Evolutionary conservation across 2,329 filamentous ascomycete species (phyloP).

Genomic region (Aspergillus candidus): DNA sequence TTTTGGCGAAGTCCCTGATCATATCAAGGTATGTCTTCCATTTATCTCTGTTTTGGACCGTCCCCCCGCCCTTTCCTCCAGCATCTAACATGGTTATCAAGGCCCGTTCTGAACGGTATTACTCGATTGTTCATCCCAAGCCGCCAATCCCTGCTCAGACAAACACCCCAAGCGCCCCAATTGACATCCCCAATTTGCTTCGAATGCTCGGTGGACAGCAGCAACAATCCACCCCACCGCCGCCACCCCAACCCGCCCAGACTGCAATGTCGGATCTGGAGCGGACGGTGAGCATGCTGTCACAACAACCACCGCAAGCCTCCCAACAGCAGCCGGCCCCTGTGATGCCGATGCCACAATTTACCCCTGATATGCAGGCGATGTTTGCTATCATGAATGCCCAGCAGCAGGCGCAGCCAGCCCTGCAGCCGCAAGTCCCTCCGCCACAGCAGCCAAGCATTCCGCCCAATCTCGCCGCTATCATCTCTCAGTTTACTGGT

Average conservation of each 20-base stretch:
- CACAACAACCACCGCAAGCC: conserved; percentile 17
- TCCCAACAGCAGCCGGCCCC: conserved; percentile 18
- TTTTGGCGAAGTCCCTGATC: conserved; percentile 41
- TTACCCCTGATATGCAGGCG: conserved; percentile 31
- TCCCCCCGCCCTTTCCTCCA: not conserved
- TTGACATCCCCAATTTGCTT: conserved; percentile 38
- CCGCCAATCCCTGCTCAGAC: conserved; percentile 18
- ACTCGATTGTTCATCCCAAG: conserved; percentile 30
- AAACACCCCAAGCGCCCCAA: conserved; percentile 19
- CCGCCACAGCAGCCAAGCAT: conserved; percentile 23
- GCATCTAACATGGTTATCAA: conserved; percentile 17
- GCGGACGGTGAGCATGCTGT: conserved; percentile 36
- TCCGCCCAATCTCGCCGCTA: conserved; percentile 29
- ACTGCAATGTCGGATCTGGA: conserved; percentile 25
- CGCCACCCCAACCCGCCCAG: conserved; percentile 18
- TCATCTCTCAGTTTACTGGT: conserved; percentile 28
- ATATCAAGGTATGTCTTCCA: conserved; percentile 31
- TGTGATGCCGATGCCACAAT: conserved; percentile 25
- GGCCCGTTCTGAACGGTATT: conserved; percentile 39
- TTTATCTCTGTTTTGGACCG: too few species aligned
- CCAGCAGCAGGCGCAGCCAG: conserved; percentile 32
- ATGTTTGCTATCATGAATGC: conserved; percentile 36
- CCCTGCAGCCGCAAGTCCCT: conserved; percentile 15
- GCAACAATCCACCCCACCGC: conserved; percentile 26
- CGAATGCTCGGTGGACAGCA: conserved; percentile 32